Evolutionary conservation across 2,329 filamentous ascomycete genomes (phyloP), one percentile per base, ranked within the genome.

Genomic region (Trichothecium roseum): DNA sequence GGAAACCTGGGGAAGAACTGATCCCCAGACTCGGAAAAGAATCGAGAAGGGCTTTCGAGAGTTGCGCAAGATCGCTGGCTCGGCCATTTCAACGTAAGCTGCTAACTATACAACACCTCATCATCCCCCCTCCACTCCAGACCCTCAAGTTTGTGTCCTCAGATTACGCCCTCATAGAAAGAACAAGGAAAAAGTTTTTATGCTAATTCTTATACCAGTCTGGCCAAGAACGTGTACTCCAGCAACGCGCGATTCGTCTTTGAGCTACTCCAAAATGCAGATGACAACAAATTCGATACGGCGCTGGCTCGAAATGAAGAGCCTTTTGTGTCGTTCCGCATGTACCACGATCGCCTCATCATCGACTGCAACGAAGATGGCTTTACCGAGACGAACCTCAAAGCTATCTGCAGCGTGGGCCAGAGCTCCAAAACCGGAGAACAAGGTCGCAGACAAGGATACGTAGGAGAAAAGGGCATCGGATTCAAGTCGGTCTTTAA

Each of bases 401-500:
- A 35, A 8, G 63, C 66, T 0, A 61, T 71, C 15, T 70, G 66
- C 45, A 20, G 40, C 2, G 49, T 66, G 1, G 58, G 59, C 4
- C n/a, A 56, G 20, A 69, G 66, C 45, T 62, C 65, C 16, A 69
- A 68, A 41, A 45, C 48, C 2, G n/a, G n/a, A n/a, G n/a, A n/a
- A n/a, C n/a, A n/a, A n/a, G n/a, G n/a, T n/a, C n/a, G n/a, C n/a
- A n/a, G n/a, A n/a, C 52, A 57, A 14, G 55, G 57, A 5, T 64
- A 64, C 30, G 63, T 65, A 16, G 63, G 64, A n/a, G 60, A 61
- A 34, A 67, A 68, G 39, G 63, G 64, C 10, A 63, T 68, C 22
- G 64, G 64, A 1, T 68, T 68, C 49, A 68, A 68, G 40, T 64
- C 63, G 0, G 61, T 66, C 3, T 68, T 68, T 42, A 63, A 52